Conservation (phyloP, 2,329 filamentous ascomycete species). For the Neonectria hederae region DNA sequence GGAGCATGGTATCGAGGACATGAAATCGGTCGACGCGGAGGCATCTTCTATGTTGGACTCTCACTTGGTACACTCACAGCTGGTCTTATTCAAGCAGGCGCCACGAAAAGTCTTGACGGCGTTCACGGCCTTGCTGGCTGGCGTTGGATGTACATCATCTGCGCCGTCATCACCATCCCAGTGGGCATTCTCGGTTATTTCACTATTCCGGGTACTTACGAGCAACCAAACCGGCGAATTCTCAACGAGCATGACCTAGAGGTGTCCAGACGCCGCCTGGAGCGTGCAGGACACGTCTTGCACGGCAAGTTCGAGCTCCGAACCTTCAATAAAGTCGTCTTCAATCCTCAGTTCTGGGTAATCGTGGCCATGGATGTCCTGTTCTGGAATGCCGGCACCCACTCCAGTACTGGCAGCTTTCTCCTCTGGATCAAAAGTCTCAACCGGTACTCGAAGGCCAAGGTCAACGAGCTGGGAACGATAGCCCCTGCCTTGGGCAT, state of each 20-base stretch:
- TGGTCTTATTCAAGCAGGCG: constrained; percentile 57
- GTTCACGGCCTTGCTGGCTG: constrained; percentile 57
- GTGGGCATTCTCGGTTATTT: constrained; percentile 60
- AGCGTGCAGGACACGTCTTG: constrained; percentile 53
- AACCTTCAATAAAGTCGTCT: constrained; percentile 47
- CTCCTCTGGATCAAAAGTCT: constrained; percentile 68
- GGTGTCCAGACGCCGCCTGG: constrained; percentile 56
- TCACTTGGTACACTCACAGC: constrained; percentile 62
- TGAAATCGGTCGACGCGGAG: constrained; percentile 58
- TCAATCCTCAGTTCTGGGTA: constrained; percentile 60
- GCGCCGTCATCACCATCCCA: constrained; percentile 63
- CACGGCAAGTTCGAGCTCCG: constrained; percentile 48
- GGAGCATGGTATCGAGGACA: constrained; percentile 57
- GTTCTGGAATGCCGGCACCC: constrained; percentile 64
- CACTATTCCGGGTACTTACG: constrained; percentile 57
- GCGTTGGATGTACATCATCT: constrained; percentile 66
- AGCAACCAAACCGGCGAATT: constrained; percentile 59
- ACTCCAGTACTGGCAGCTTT: constrained; percentile 59
- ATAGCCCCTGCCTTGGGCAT: constrained; percentile 66
- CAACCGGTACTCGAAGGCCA: constrained; percentile 54
- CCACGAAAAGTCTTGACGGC: constrained; percentile 51
- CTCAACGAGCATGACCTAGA: constrained; percentile 58
- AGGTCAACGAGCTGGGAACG: constrained; percentile 62
- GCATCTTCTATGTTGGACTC: constrained; percentile 59
- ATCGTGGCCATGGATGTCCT: constrained; percentile 62